Percentiles rank a stretch among this genome's conserved stretches.
phyloP scores from a whole-genome alignment of 108 stramenopile species.

The Pseudonitzschia multiseries region DNA sequence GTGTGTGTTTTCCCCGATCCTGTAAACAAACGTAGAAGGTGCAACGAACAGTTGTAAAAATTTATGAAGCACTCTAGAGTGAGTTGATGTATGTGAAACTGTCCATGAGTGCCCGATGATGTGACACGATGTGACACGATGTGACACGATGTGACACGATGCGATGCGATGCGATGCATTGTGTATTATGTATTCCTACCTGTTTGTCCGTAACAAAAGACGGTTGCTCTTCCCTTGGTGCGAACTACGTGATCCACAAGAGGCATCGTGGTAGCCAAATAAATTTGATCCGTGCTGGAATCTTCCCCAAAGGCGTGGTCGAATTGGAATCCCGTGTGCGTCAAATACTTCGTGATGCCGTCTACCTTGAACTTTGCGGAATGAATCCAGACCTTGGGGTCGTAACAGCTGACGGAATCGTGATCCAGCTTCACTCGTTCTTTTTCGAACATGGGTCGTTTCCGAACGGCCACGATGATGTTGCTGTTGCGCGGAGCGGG shows the following conservation, averaged over 20 bases:
- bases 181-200: neutral
- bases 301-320: slow-evolving; percentile 92
- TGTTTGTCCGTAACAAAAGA: slow-evolving; percentile 93
- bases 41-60: too few species aligned
- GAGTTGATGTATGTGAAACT: too few species aligned
- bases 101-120: too few species aligned
- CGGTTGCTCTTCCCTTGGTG: slow-evolving; percentile 78
- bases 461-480: slow-evolving; percentile 90
- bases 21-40: slow-evolving; percentile 27
- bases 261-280: slow-evolving; percentile 79
- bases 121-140: too few species aligned
- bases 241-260: slow-evolving; percentile 87
- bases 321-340: slow-evolving; percentile 91
- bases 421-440: slow-evolving; percentile 85
- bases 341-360: slow-evolving; percentile 97
- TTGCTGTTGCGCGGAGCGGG: slow-evolving; percentile 25
- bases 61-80: too few species aligned
- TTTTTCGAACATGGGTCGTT: slow-evolving; percentile 80
- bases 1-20: slow-evolving; percentile 92
- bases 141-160: too few species aligned
- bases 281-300: slow-evolving; percentile 77
- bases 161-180: too few species aligned
- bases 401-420: slow-evolving; percentile 92
- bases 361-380: slow-evolving; percentile 95
- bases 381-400: slow-evolving; percentile 94